Conservation (phyloP, 2,329 filamentous ascomycete species). For the Ceratocystiopsis sp. region DNA sequence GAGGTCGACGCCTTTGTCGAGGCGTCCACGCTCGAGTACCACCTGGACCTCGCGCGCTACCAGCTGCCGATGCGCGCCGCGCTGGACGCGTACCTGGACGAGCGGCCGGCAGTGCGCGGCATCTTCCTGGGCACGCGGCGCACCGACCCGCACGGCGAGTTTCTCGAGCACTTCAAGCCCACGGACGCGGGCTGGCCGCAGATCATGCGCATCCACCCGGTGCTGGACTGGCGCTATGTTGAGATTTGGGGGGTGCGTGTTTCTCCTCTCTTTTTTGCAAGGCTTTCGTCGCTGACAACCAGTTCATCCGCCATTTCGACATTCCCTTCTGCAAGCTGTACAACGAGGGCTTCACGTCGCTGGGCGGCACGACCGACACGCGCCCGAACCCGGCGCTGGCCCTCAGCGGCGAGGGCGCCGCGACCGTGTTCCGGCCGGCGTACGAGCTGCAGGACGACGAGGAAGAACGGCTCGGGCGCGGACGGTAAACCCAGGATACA, state of each 20-base stretch:
- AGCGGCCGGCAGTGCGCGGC: slow-evolving; percentile 48
- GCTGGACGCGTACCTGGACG: slow-evolving; percentile 58
- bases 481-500: no score
- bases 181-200: slow-evolving; percentile 82
- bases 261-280: background rate
- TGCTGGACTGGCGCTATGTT: slow-evolving; percentile 93
- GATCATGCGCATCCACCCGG: slow-evolving; percentile 86
- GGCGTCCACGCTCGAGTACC: slow-evolving; percentile 47
- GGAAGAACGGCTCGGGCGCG: slow-evolving; percentile 62
- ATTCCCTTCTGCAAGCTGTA: slow-evolving; percentile 81
- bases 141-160: slow-evolving; percentile 78
- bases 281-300: background rate
- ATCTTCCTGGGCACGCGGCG: slow-evolving; percentile 78
- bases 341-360: slow-evolving; percentile 46
- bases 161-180: slow-evolving; percentile 63
- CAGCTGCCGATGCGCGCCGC: slow-evolving; percentile 64
- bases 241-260: slow-evolving; percentile 80
- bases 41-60: slow-evolving; percentile 60
- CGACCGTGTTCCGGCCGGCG: slow-evolving; percentile 45
- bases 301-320: slow-evolving; percentile 65
- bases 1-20: slow-evolving; percentile 77
- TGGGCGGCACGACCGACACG: slow-evolving; percentile 84
- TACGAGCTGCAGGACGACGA: slow-evolving; percentile 60
- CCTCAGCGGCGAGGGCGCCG: slow-evolving; percentile 7
- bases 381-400: slow-evolving; percentile 67